Conservation (phyloP, 306 rosid species). For the Quercus engelmannii region DNA sequence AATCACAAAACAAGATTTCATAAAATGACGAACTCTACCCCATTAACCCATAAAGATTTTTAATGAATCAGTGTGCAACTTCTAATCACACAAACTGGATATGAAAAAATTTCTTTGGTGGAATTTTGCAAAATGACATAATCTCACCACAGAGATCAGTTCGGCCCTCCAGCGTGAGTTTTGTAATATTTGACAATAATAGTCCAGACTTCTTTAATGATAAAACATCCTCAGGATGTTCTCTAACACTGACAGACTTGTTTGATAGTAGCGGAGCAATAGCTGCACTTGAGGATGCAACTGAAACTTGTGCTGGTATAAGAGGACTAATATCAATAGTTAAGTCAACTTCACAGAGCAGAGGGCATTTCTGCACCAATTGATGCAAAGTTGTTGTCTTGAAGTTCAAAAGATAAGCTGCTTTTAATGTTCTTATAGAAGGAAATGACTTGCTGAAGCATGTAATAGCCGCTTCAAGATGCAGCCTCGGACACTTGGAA, state of each 20-base stretch:
- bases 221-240: slow-evolving; percentile 25
- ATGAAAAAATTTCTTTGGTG: background rate
- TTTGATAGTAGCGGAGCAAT: slow-evolving; percentile 27
- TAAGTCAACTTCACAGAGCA: slow-evolving; percentile 62
- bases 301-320: slow-evolving; percentile 44
- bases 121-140: background rate
- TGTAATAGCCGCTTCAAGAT: slow-evolving; percentile 53
- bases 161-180: slow-evolving; percentile 74
- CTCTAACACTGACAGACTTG: slow-evolving; percentile 20
- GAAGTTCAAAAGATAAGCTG: slow-evolving; percentile 57
- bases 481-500: slow-evolving; percentile 62
- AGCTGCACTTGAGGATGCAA: slow-evolving; percentile 38
- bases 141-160: slow-evolving; percentile 68
- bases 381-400: slow-evolving; percentile 33
- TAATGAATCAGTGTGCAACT: background rate
- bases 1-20: background rate
- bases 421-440: slow-evolving; percentile 56
- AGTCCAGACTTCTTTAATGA: slow-evolving; percentile 30
- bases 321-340: slow-evolving; percentile 64
- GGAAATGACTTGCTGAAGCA: slow-evolving; percentile 67
- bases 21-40: background rate
- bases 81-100: background rate
- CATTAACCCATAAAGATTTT: background rate
- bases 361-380: slow-evolving; percentile 49
- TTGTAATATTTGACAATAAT: slow-evolving; percentile 44